Evolutionary conservation across 805 yeast species (phyloP).

Genomic region (Wickerhamomyces alni): DNA sequence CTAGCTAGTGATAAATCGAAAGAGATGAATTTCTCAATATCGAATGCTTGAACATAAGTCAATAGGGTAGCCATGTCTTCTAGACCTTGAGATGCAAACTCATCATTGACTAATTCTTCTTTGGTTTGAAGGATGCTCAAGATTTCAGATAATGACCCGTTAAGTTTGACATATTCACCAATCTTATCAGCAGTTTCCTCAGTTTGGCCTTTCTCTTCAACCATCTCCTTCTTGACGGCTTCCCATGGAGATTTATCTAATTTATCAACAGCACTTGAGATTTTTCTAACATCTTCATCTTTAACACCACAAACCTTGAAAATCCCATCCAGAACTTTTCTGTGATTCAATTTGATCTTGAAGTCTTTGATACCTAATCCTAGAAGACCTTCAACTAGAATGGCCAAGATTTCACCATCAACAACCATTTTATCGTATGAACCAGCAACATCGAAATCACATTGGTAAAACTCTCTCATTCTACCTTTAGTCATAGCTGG

Average conservation of each 20-base stretch:
- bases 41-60: conserved; percentile 78
- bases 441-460: conserved; percentile 98
- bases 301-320: conserved; percentile 93
- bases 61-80: conserved; percentile 72
- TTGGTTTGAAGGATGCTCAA: conserved; percentile 50
- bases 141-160: conserved; percentile 67
- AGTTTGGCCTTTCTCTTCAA: conserved; percentile 82
- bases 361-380: conserved; percentile 82
- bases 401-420: conserved; percentile 82
- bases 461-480: conserved; percentile 99
- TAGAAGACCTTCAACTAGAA: conserved; percentile 79
- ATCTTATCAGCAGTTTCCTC: conserved; percentile 91
- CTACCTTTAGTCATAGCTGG: conserved; percentile 99
- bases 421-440: conserved; percentile 91
- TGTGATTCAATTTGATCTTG: conserved; percentile 89
- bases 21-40: conserved; percentile 58
- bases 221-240: conserved; percentile 87
- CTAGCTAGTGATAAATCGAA: conserved; percentile 95
- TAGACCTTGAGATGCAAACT: conserved; percentile 73
- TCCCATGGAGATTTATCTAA: conserved; percentile 96
- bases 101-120: conserved; percentile 54
- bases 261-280: conserved; percentile 94
- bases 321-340: conserved; percentile 93
- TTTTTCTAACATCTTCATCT: conserved; percentile 88
- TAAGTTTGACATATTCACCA: conserved; percentile 84